Conservation (phyloP, 768 basidiomycete genomes). For the Suillus discolor region DNA sequence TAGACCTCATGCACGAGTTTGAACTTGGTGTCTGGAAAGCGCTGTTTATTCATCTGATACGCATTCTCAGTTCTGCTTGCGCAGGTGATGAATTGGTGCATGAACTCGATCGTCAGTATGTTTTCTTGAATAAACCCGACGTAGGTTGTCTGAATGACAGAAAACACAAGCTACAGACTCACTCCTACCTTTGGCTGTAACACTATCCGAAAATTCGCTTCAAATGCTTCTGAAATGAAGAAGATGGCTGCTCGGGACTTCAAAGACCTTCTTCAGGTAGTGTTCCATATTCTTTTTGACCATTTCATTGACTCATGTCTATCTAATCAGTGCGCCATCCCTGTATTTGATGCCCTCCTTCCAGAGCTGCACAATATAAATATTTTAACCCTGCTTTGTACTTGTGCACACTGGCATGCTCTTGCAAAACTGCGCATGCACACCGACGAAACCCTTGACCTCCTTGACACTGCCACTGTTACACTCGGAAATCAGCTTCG, state of each 20-base stretch:
- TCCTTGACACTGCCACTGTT: constrained; percentile 18
- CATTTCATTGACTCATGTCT: background rate
- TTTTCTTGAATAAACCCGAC: background rate
- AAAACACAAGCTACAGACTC: constrained; percentile 19
- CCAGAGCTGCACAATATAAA: constrained; percentile 15
- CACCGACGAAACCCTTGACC: constrained; percentile 22
- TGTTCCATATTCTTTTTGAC: too few species aligned
- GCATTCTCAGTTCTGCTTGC: constrained; percentile 20
- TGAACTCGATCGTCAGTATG: constrained; percentile 15
- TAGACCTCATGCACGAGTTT: constrained; percentile 34
- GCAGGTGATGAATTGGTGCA: constrained; percentile 10
- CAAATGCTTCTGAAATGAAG: too few species aligned
- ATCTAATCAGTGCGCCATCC: constrained; percentile 14
- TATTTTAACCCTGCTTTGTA: constrained; percentile 19
- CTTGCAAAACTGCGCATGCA: constrained; percentile 35
- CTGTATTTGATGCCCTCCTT: constrained; percentile 12
- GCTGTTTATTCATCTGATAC: constrained; percentile 29
- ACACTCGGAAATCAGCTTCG: constrained; percentile 23
- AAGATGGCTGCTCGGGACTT: too few species aligned
- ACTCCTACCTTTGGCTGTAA: constrained; percentile 21
- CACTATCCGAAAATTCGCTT: too few species aligned
- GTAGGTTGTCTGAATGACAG: too few species aligned
- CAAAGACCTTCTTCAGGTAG: too few species aligned
- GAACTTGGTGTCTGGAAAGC: constrained; percentile 36
- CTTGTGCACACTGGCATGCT: constrained; percentile 18